Conservation (phyloP, 306 rosid species). For the Cotoneaster glaucophyllus region DNA sequence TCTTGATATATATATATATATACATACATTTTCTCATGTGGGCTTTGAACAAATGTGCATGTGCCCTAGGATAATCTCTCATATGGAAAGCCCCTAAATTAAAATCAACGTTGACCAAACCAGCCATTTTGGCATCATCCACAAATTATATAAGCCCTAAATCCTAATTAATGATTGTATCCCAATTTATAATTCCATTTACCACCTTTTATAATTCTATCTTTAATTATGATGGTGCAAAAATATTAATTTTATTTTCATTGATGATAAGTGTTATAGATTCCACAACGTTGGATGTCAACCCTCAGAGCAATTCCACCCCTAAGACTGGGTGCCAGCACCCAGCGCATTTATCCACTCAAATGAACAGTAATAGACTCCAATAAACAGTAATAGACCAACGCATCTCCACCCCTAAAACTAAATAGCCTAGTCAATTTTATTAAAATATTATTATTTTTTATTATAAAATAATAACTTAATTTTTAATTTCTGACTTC, state of each 20-base stretch:
- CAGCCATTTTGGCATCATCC: neutral
- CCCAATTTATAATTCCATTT: too few relatives aligned
- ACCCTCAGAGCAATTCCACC: too few relatives aligned
- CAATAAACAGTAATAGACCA: too few relatives aligned
- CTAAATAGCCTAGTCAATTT: too few relatives aligned
- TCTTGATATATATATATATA: too few relatives aligned
- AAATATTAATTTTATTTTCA: neutral
- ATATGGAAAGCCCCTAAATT: neutral
- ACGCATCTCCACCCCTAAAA: too few relatives aligned
- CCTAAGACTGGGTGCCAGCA: too few relatives aligned
- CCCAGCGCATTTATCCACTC: too few relatives aligned
- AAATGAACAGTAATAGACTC: too few relatives aligned
- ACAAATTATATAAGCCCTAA: neutral
- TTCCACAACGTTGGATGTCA: neutral
- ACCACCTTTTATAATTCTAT: neutral
- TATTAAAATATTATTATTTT: too few relatives aligned
- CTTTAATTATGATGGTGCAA: neutral
- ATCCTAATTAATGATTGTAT: neutral
- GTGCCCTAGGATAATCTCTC: neutral
- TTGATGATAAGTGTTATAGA: neutral
- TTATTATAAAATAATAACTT: too few relatives aligned
- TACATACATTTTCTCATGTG: neutral
- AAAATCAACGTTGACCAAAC: neutral
- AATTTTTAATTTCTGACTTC: too few relatives aligned
- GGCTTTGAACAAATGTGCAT: neutral